These are phyloP conservation scores for Neobulgaria alba DNA, from an alignment of 2,329 filamentous ascomycete species.

Conservation along the genomic window DNA sequence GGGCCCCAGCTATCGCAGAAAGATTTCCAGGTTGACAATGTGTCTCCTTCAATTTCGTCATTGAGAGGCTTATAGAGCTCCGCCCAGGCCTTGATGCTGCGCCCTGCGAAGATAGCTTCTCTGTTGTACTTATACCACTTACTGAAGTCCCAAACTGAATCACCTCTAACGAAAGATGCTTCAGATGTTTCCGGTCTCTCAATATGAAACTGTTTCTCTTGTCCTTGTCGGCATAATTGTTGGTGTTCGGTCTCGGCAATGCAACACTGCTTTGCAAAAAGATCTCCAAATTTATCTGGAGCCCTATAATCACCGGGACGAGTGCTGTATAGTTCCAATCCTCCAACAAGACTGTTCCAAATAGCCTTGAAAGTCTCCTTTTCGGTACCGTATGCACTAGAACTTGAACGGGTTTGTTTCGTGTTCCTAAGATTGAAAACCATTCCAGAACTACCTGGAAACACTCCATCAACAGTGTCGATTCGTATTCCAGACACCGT, in stretches of 20 bases:
- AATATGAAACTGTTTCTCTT: neutral
- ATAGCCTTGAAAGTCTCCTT: neutral
- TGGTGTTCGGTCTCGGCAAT: neutral
- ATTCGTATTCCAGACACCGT: neutral
- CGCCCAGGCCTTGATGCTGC: neutral
- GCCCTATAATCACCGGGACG: neutral
- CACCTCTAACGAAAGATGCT: neutral
- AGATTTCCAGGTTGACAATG: neutral
- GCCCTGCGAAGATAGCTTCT: conserved; percentile 1
- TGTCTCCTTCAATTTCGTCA: neutral
- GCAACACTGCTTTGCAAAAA: neutral
- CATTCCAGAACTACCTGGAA: neutral
- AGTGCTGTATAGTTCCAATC: neutral
- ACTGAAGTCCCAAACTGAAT: neutral
- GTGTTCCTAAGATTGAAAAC: neutral
- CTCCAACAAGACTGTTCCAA: neutral
- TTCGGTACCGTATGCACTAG: neutral
- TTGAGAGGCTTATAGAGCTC: neutral
- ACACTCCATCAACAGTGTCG: conserved; percentile 1
- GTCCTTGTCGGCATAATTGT: neutral
- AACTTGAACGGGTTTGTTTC: neutral
- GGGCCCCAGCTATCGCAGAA: conserved; percentile 1
- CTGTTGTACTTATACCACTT: conserved; percentile 3
- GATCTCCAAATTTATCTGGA: neutral
- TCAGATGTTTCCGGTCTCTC: neutral